These are phyloP conservation scores for Penicillium robsamsonii DNA, from an alignment of 495 filamentous ascomycete genomes.

Conservation along the genomic window DNA sequence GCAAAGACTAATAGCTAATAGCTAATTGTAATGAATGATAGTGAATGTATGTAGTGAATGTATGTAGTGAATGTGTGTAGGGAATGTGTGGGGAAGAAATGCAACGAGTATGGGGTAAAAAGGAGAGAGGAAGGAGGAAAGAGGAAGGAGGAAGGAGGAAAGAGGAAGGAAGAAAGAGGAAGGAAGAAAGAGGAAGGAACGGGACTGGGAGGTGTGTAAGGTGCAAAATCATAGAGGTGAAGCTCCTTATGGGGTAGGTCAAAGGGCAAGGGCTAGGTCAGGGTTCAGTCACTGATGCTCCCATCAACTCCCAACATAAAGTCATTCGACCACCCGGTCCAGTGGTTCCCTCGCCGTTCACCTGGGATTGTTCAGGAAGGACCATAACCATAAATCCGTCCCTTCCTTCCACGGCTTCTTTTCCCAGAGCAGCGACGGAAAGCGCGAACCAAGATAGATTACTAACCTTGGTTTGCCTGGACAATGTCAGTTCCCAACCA, in stretches of 20 bases:
- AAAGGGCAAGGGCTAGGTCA: constrained; percentile 1
- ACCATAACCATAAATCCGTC: constrained; percentile 48
- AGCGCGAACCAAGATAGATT: constrained; percentile 40
- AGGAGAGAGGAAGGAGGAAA: neutral
- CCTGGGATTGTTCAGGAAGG: constrained; percentile 12
- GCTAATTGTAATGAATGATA: neutral
- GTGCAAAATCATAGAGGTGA: neutral
- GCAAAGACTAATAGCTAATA: neutral
- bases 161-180: neutral
- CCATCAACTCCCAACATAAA: constrained; percentile 2
- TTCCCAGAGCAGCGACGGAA: constrained; percentile 35
- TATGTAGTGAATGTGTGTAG: neutral
- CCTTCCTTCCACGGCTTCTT: constrained; percentile 38
- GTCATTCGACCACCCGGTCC: neutral
- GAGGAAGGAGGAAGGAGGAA: neutral
- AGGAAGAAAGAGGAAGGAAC: constrained; percentile 19
- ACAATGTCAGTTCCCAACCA: constrained; percentile 10
- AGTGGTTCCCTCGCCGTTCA: neutral
- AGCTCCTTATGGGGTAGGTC: neutral
- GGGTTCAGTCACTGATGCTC: constrained; percentile 5
- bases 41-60: neutral
- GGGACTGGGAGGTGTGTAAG: neutral
- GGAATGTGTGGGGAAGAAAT: neutral
- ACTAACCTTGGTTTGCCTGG: constrained; percentile 4
- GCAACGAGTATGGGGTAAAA: neutral